Base-by-base conservation (phyloP, 2,329 filamentous ascomycete genomes). In the Penicillium sp. region DNA sequence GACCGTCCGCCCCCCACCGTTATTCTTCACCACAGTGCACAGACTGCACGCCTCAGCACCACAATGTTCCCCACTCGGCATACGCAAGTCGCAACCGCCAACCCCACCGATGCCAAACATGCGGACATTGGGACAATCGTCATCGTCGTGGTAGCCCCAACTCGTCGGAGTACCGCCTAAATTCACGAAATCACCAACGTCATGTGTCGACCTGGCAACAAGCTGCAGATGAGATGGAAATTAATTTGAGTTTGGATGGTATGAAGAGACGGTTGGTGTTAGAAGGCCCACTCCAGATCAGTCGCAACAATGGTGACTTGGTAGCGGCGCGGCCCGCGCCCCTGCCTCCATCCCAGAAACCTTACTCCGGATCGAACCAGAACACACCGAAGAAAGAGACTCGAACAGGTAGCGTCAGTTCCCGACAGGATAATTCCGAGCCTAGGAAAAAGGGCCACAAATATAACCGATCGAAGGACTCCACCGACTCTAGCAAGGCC, bases 241-340 rank as follows among this genome's bases (percentile, higher is more conserved):
- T 49, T n/a, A 9, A 22, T 15, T 49, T 37, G 2, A 26, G 31
- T 18, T 8, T 25, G 18, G 46, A 37, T 37, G 49, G 40, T 1
- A 43, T 20, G 40, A 51, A 50, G 14, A 59, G 61, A 15, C 37
- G 60, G 11, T 51, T 63, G 4, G 44, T 67, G n/a, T 54, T 69
- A 12, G 64, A 67, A 14, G 54, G 58, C 12, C 69, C 70, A 26
- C 54, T 72, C 27, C 71, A 73, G 42, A 69, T 71, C 41, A 71
- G 70, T 54, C 65, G 71, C 47, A 67, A 69, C 23, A 65, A 68
- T 44, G 70, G 69, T 49, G 68, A 71, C 42, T 63, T 72, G 61
- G 63, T 70, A 23, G 62, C 71, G 7, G 68, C 65, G 6, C 66
- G 71, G n/a, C 60, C 65, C 25, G 66, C 70, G 18, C 71, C 71